These are phyloP conservation scores for Penicillium arizonense DNA, from an alignment of 495 filamentous ascomycete genomes.

Conservation along the genomic window DNA sequence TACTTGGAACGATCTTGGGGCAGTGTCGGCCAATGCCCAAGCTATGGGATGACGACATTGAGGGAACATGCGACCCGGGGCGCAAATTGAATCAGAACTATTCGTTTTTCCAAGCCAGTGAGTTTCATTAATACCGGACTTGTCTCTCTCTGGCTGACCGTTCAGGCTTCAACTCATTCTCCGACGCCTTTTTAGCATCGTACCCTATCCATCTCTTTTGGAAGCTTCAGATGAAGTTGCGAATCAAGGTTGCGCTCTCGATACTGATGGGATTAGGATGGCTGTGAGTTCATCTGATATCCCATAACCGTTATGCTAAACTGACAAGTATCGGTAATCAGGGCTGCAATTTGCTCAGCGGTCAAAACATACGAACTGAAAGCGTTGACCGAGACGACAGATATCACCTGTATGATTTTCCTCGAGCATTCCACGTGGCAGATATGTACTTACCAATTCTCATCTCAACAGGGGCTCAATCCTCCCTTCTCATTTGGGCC, in stretches of 20 bases:
- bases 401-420: constrained; percentile 15
- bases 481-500: constrained; percentile 27
- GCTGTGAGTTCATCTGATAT: constrained; percentile 24
- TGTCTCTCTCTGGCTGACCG: neutral
- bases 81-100: constrained; percentile 19
- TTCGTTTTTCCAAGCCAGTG: constrained; percentile 31
- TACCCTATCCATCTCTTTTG: constrained; percentile 35
- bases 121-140: neutral
- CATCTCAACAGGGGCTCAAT: constrained; percentile 12
- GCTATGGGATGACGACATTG: constrained; percentile 22
- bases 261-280: constrained; percentile 39
- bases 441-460: neutral
- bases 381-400: constrained; percentile 13
- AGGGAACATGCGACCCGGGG: constrained; percentile 23
- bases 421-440: neutral
- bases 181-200: constrained; percentile 30
- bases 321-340: neutral
- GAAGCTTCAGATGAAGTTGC: constrained; percentile 28
- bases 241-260: constrained; percentile 30
- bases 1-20: constrained; percentile 20
- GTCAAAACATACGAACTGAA: constrained; percentile 25
- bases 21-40: constrained; percentile 29
- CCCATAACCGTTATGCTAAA: neutral
- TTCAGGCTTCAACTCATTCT: constrained; percentile 26
- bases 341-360: constrained; percentile 22